Conservation (phyloP, 108 stramenopile genomes). For the Bacterosira constricta region DNA sequence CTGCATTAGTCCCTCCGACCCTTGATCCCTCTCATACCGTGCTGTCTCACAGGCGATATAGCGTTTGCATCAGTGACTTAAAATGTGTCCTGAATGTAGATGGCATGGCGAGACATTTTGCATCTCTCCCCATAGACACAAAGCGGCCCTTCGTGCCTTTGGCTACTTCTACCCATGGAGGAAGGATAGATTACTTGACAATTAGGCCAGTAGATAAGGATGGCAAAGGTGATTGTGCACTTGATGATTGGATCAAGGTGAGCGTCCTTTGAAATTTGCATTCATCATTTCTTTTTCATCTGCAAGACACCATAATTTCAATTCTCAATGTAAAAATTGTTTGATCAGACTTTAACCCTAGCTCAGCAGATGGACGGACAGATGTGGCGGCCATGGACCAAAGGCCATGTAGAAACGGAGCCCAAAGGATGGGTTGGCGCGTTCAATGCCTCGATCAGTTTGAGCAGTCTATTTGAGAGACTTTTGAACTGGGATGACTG, state of each 20-base stretch:
- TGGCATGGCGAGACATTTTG: slow-evolving; percentile 88
- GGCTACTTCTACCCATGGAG: background rate
- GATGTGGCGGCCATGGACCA: slow-evolving; percentile 63
- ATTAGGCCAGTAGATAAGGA: background rate
- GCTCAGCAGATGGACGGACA: slow-evolving; percentile 87
- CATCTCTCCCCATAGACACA: slow-evolving; percentile 25
- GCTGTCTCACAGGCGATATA: slow-evolving; percentile 85
- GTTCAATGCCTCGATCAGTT: slow-evolving; percentile 88
- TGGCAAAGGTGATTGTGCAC: slow-evolving; percentile 10
- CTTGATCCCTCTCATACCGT: slow-evolving; percentile 78
- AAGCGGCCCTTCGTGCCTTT: background rate
- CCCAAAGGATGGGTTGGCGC: slow-evolving; percentile 89
- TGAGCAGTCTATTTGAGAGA: slow-evolving; percentile 82
- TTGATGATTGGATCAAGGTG: slow-evolving; percentile 46
- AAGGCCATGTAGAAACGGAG: slow-evolving; percentile 87
- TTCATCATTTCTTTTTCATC: background rate
- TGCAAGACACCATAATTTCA: background rate
- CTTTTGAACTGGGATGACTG: slow-evolving; percentile 80
- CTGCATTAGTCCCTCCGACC: slow-evolving; percentile 26
- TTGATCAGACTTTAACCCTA: slow-evolving; percentile 66
- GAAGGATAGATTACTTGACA: background rate
- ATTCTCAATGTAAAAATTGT: slow-evolving; percentile 51
- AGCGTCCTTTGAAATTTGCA: slow-evolving; percentile 3
- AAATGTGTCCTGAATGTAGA: slow-evolving; percentile 93
- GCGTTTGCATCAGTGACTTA: slow-evolving; percentile 88